Conservation (phyloP, 169 alveolate species). For the Eimeria falciformis region DNA sequence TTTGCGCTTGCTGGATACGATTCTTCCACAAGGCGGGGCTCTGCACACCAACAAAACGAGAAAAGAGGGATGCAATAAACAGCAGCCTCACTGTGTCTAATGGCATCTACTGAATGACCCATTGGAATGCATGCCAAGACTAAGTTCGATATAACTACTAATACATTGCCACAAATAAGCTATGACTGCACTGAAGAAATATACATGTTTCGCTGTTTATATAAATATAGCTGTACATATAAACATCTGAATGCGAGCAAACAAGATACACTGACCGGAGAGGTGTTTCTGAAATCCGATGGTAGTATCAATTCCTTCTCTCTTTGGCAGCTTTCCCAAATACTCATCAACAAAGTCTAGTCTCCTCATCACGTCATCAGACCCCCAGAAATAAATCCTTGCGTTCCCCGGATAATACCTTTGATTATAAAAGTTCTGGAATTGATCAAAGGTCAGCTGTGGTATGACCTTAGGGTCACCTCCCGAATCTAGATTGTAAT, state of each 20-base stretch:
- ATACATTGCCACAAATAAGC: no score
- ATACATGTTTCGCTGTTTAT: no score
- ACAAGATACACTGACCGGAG: neutral
- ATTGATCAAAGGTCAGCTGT: slow-evolving; percentile 83
- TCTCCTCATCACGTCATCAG: slow-evolving; percentile 53
- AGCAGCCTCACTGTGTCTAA: neutral
- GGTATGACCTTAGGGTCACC: slow-evolving; percentile 92
- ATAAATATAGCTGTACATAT: neutral
- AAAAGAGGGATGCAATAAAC: no score
- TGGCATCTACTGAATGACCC: neutral
- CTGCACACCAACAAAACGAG: neutral
- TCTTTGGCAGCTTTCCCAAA: neutral
- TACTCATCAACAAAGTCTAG: slow-evolving; percentile 55
- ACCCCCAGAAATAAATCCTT: slow-evolving; percentile 84
- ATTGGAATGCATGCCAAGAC: no score
- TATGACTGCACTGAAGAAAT: no score
- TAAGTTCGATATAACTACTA: no score
- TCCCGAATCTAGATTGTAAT: slow-evolving; percentile 87
- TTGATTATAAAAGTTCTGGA: slow-evolving; percentile 84
- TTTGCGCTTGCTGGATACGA: slow-evolving; percentile 32
- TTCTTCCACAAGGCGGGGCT: neutral
- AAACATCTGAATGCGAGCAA: neutral
- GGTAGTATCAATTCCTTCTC: slow-evolving; percentile 7
- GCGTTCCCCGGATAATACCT: slow-evolving; percentile 89
- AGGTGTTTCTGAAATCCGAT: slow-evolving; percentile 4